Conservation (phyloP, 2,329 filamentous ascomycete species). For the Talaromyces sp. region DNA sequence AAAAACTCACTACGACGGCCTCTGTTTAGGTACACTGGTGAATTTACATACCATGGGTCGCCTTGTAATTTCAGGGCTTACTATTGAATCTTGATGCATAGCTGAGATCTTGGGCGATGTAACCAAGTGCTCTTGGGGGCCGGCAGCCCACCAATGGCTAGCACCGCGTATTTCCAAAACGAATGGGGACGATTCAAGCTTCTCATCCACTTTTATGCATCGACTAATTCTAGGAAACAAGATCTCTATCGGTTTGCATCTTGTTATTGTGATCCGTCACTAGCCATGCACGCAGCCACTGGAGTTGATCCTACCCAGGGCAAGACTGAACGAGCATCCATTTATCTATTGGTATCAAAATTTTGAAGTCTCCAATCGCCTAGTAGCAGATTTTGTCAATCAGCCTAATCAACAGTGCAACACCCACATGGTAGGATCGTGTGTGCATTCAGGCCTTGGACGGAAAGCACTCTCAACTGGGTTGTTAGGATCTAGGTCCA, state of each 20-base stretch:
- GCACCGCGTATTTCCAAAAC: neutral
- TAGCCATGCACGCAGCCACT: neutral
- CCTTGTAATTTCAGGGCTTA: neutral
- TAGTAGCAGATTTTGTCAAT: neutral
- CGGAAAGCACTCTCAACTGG: neutral
- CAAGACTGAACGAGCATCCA: neutral
- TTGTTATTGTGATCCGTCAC: neutral
- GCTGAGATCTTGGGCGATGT: neutral
- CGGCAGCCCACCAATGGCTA: neutral
- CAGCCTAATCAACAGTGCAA: neutral
- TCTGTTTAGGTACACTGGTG: neutral
- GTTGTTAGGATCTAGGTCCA: neutral
- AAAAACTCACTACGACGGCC: neutral
- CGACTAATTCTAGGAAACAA: too few relatives aligned
- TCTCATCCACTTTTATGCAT: too few relatives aligned
- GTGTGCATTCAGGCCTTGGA: neutral
- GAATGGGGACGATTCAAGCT: neutral
- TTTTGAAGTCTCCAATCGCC: neutral
- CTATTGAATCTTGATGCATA: neutral
- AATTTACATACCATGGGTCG: neutral
- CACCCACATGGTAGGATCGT: neutral
- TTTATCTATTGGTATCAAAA: neutral
- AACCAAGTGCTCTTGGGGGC: neutral
- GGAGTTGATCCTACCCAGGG: neutral
- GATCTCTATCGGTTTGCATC: neutral